Percentiles rank a stretch among this genome's conserved stretches.
These are phyloP conservation scores for Cryptococcus hybrid DNA, from an alignment of 1,284 basidiomycete species.

Conservation along the genomic window DNA sequence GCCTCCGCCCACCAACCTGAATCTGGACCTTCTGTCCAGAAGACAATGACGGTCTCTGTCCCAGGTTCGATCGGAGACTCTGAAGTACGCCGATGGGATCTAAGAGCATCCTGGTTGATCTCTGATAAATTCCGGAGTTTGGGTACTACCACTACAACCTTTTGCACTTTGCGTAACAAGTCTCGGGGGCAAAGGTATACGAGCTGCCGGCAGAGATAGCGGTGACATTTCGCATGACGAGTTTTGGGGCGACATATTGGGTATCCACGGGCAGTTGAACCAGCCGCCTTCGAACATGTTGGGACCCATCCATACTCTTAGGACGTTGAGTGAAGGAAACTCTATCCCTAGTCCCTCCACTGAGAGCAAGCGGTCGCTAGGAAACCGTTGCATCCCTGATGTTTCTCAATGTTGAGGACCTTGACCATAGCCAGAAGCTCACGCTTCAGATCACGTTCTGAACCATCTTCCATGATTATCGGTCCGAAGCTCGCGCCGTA, in stretches of 20 bases:
- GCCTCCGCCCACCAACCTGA: background rate
- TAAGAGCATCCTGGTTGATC: background rate
- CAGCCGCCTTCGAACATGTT: too few species aligned
- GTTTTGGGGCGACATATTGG: too few species aligned
- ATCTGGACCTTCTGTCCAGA: slow-evolving; percentile 6
- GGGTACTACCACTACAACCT: too few species aligned
- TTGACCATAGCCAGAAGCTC: slow-evolving; percentile 3
- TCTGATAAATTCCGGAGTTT: background rate
- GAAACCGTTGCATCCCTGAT: slow-evolving; percentile 5
- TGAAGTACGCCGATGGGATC: background rate
- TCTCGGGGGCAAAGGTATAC: too few species aligned
- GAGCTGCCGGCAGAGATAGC: too few species aligned
- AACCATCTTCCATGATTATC: slow-evolving; percentile 2
- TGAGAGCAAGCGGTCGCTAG: slow-evolving; percentile 5
- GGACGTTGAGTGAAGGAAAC: too few species aligned
- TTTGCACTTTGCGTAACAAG: too few species aligned
- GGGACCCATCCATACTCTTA: too few species aligned
- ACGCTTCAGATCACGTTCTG: slow-evolving; percentile 2
- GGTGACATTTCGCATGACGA: too few species aligned
- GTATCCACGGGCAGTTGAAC: too few species aligned
- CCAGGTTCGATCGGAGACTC: background rate
- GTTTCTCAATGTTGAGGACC: slow-evolving; percentile 4
- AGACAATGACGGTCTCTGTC: slow-evolving; percentile 2
- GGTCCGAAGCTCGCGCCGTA: slow-evolving; percentile 1
- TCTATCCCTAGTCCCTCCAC: background rate